Conservation (phyloP, 345 rosid species). For the Linum trigynum region DNA sequence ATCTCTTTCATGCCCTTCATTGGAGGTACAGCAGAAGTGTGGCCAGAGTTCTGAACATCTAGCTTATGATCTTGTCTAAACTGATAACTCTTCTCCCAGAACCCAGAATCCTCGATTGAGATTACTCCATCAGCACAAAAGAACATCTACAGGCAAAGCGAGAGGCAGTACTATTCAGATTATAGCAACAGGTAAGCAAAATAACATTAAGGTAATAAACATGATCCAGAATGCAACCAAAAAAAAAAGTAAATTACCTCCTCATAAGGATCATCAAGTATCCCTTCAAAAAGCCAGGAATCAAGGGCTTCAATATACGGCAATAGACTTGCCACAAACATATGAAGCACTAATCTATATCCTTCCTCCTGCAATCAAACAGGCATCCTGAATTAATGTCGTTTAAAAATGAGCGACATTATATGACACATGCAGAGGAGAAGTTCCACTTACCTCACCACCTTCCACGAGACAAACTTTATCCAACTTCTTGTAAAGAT, state of each 20-base stretch:
- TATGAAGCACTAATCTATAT: slow-evolving; percentile 64
- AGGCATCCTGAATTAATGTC: slow-evolving; percentile 8
- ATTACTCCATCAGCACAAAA: slow-evolving; percentile 58
- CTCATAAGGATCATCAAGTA: slow-evolving; percentile 82
- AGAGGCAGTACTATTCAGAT: neutral
- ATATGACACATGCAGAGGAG: slow-evolving; percentile 8
- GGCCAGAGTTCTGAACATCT: slow-evolving; percentile 21
- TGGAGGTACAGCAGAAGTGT: slow-evolving; percentile 17
- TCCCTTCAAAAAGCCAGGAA: slow-evolving; percentile 88
- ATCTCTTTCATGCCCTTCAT: slow-evolving; percentile 36
- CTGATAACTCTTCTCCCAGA: slow-evolving; percentile 91
- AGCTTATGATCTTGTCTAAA: slow-evolving; percentile 37
- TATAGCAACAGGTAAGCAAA: neutral
- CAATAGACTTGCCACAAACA: slow-evolving; percentile 67
- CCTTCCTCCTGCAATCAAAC: slow-evolving; percentile 64
- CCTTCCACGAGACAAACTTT: slow-evolving; percentile 78
- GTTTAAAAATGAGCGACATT: slow-evolving; percentile 7
- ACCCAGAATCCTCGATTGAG: slow-evolving; percentile 65
- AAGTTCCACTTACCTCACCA: slow-evolving; percentile 69
- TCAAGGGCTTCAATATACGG: slow-evolving; percentile 73
- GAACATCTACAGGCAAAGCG: slow-evolving; percentile 45
- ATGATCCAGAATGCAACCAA: slow-evolving; percentile 1
- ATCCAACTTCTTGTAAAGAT: slow-evolving; percentile 68
- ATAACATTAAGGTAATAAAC: neutral
- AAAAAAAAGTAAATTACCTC: slow-evolving; percentile 46